phyloP scores from a whole-genome alignment of 1,284 basidiomycete genomes.

The Tilletia indica region DNA sequence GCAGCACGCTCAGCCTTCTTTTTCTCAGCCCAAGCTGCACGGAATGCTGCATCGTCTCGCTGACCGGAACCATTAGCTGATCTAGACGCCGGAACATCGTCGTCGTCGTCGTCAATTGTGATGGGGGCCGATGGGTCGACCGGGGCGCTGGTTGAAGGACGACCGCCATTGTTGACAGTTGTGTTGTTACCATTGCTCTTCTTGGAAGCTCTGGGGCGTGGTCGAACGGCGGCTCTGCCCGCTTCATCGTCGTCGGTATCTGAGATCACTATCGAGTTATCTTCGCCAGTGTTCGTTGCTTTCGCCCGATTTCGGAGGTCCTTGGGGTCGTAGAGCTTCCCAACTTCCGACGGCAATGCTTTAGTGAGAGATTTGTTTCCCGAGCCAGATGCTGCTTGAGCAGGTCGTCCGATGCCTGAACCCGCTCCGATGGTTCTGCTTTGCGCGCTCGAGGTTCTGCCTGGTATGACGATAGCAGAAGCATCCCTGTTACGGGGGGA shows the following conservation, averaged over 20 bases:
- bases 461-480: slow-evolving; percentile 3
- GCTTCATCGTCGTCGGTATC: neutral
- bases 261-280: neutral
- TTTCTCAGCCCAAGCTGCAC: neutral
- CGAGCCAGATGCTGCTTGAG: neutral
- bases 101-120: slow-evolving; percentile 11
- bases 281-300: neutral
- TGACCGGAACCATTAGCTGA: neutral
- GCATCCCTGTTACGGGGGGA: neutral
- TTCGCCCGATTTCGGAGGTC: neutral
- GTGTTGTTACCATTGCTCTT: neutral
- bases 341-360: neutral
- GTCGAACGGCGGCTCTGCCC: no score
- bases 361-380: slow-evolving; percentile 1
- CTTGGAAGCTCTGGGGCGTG: no score
- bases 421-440: neutral
- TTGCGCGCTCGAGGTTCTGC: neutral
- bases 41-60: neutral
- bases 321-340: slow-evolving; percentile 11
- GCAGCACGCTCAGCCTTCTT: neutral
- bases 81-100: neutral
- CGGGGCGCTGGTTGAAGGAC: neutral
- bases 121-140: neutral
- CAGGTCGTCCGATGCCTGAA: neutral
- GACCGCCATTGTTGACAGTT: neutral